Conservation (phyloP, 2,329 filamentous ascomycete species). For the Verticillium isaacii region DNA sequence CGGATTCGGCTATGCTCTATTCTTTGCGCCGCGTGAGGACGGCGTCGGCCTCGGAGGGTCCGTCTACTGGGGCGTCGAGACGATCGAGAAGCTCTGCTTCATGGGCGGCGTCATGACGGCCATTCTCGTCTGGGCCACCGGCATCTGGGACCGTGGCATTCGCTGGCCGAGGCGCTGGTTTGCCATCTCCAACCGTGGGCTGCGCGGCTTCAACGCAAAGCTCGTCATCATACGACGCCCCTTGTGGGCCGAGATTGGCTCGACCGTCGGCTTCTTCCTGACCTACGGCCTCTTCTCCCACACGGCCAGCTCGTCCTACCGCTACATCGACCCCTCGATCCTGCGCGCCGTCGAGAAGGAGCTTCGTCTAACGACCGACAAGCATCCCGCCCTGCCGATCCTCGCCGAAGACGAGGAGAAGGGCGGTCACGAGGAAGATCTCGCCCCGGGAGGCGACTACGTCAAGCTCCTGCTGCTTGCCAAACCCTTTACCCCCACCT, state of each 20-base stretch:
- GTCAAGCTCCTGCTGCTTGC: constrained; percentile 86
- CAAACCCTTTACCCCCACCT: constrained; percentile 91
- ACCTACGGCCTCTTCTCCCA: constrained; percentile 70
- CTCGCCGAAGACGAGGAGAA: constrained; percentile 48
- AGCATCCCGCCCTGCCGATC: constrained; percentile 36
- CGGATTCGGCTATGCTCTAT: constrained; percentile 85
- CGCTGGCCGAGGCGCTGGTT: constrained; percentile 94
- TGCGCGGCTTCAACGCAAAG: constrained; percentile 93
- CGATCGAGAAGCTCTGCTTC: constrained; percentile 83
- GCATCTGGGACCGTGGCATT: constrained; percentile 93
- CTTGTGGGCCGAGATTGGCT: constrained; percentile 74
- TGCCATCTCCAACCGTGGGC: constrained; percentile 78
- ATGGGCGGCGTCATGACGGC: constrained; percentile 86
- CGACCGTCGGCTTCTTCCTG: constrained; percentile 70
- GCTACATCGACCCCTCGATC: constrained; percentile 65
- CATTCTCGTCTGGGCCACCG: constrained; percentile 86
- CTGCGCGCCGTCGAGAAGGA: constrained; percentile 57
- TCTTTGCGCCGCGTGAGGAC: constrained; percentile 93
- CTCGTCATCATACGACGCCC: constrained; percentile 81
- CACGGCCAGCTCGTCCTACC: constrained; percentile 65
- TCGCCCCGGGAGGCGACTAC: constrained; percentile 84
- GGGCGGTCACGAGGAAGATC: constrained; percentile 78
- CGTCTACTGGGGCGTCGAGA: constrained; percentile 94
- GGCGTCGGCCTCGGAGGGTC: constrained; percentile 85
- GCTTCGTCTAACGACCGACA: constrained; percentile 40